phyloP scores from a whole-genome alignment of 2,329 filamentous ascomycete genomes.

The Chaetomium sp. region DNA sequence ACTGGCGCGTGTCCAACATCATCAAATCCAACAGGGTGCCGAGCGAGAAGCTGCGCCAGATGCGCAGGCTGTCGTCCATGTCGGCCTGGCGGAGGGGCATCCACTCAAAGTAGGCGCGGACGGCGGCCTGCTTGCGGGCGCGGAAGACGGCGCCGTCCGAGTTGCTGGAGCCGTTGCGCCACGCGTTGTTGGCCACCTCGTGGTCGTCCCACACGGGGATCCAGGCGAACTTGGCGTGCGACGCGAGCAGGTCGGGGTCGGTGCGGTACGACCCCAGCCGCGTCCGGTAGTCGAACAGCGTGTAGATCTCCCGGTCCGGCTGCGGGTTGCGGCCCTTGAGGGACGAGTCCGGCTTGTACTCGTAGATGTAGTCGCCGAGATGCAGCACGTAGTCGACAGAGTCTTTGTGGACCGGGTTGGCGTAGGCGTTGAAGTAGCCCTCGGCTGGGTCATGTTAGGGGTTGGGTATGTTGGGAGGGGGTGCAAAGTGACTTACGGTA shows the following conservation, averaged over 20 bases:
- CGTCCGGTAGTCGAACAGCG: constrained; percentile 61
- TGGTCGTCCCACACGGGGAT: constrained; percentile 68
- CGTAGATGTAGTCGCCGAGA: constrained; percentile 67
- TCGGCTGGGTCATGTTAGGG: constrained; percentile 42
- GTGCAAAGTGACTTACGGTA: constrained; percentile 50
- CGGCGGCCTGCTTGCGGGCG: constrained; percentile 72
- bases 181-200: constrained; percentile 62
- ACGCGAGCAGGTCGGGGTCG: constrained; percentile 60
- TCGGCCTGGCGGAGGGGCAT: constrained; percentile 60
- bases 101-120: constrained; percentile 71
- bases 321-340: constrained; percentile 53
- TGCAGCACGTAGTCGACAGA: constrained; percentile 63
- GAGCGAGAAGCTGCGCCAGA: constrained; percentile 68
- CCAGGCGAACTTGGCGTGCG: constrained; percentile 61
- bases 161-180: constrained; percentile 67
- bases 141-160: constrained; percentile 69
- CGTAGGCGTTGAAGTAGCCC: constrained; percentile 63
- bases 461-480: not conserved
- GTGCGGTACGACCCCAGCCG: constrained; percentile 61
- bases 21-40: constrained; percentile 67
- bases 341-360: constrained; percentile 53
- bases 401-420: constrained; percentile 60
- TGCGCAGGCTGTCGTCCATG: constrained; percentile 68
- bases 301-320: constrained; percentile 54
- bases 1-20: constrained; percentile 70